A percentile compares a stretch with the other conserved stretches of the same genome.
Conservation (phyloP, 352 stramenopile genomes). For the Blastocystis sp. region DNA sequence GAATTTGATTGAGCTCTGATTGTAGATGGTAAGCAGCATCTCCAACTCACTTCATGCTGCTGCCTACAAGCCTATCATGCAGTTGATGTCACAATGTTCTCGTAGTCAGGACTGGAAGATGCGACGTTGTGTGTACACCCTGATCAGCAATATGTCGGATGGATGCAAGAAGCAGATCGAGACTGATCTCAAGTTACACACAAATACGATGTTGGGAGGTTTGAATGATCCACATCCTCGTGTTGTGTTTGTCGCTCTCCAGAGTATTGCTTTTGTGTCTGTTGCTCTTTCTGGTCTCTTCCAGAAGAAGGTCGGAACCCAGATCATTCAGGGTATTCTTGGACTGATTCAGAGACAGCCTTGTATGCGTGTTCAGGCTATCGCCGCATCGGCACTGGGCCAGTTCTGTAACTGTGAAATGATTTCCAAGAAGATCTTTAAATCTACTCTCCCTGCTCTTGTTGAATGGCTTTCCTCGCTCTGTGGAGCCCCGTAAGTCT, state of each 20-base stretch:
- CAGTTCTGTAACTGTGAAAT: slow-evolving; percentile 28
- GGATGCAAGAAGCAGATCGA: slow-evolving; percentile 43
- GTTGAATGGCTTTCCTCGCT: slow-evolving; percentile 3
- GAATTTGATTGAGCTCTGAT: background rate
- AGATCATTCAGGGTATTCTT: slow-evolving; percentile 31
- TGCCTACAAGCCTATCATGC: slow-evolving; percentile 14
- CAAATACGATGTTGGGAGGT: background rate
- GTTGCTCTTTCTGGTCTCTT: background rate
- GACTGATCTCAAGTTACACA: background rate
- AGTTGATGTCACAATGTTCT: slow-evolving; percentile 8
- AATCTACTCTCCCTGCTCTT: background rate
- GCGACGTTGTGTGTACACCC: background rate
- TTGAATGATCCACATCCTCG: slow-evolving; percentile 18
- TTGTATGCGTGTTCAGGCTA: slow-evolving; percentile 36
- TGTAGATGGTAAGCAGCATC: slow-evolving; percentile 21
- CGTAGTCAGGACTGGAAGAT: slow-evolving; percentile 12
- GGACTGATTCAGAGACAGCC: slow-evolving; percentile 1
- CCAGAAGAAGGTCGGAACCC: slow-evolving; percentile 36
- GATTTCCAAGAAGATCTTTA: slow-evolving; percentile 55
- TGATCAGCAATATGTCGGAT: slow-evolving; percentile 18
- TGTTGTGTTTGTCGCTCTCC: slow-evolving; percentile 22
- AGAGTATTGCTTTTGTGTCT: slow-evolving; percentile 31
- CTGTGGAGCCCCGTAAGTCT: background rate
- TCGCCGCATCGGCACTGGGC: slow-evolving; percentile 11
- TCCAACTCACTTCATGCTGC: background rate